A percentile compares a stretch with the other conserved stretches of the same genome.
phyloP scores from a whole-genome alignment of 148 eudicot genomes.

The Oxyria digyna region DNA sequence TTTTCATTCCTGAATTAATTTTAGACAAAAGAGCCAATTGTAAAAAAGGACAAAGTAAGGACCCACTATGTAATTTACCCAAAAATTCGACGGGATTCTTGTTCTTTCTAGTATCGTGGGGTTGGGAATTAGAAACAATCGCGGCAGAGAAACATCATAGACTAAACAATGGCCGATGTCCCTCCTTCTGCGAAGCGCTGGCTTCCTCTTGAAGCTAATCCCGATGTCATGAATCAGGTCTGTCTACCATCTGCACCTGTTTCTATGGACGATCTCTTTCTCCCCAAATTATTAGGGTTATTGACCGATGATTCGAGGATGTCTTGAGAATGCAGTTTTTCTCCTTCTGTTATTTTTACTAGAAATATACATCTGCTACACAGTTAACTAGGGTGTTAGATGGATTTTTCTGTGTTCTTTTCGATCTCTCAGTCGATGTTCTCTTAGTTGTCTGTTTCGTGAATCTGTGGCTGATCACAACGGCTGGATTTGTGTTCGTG shows the following conservation, averaged over 20 bases:
- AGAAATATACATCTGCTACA: not conserved
- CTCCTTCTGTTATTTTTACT: too few relatives aligned
- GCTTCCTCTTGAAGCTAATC: slow-evolving; percentile 98
- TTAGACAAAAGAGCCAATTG: too few relatives aligned
- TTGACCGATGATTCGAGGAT: not conserved
- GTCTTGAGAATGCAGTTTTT: not conserved
- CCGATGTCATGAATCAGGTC: slow-evolving; percentile 95
- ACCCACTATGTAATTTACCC: too few relatives aligned
- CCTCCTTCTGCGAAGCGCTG: slow-evolving; percentile 53
- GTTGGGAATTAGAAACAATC: not conserved
- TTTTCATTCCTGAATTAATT: too few relatives aligned
- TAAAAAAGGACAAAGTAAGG: too few relatives aligned
- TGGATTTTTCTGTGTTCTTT: not conserved
- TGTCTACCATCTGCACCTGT: not conserved
- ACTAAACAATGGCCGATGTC: slow-evolving; percentile 28
- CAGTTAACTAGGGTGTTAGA: not conserved
- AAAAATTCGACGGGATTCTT: too few relatives aligned
- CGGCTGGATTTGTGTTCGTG: slow-evolving; percentile 18
- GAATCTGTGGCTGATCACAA: not conserved
- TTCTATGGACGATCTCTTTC: not conserved
- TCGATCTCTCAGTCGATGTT: not conserved
- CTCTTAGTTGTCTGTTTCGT: not conserved
- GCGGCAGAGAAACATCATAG: not conserved
- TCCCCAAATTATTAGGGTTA: not conserved
- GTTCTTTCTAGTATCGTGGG: too few relatives aligned